Base-by-base conservation (phyloP, 2,329 filamentous ascomycete species). In the Aspergillus fijiensis region DNA sequence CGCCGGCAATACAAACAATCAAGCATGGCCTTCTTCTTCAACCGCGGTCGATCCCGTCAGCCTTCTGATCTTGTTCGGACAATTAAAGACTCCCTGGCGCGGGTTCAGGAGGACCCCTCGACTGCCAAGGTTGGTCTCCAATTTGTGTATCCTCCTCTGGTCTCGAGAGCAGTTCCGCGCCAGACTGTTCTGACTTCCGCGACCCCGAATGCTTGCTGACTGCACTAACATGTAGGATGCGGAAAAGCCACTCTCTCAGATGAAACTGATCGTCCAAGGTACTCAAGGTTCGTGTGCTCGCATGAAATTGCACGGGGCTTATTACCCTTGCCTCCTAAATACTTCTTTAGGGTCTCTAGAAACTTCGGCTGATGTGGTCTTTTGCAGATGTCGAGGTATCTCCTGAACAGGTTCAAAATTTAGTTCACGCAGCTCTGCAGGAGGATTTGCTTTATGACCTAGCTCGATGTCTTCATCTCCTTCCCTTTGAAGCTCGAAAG, bases 401-500 rank as follows among this genome's bases (percentile, higher is more conserved):
- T 61, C 92, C 92, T 23, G 92, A 97, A 67, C 90, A 95, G 76
- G 90, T 96, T 62, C 89, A 91, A 73, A 87, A 93, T 71, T 86
- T 98, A 52, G 89, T 98, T 55, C 89, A 88, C 58, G 87, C 90
- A 65, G 87, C 96, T 63, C 89, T 97, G 69, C 87, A 93, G 73
- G 92, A 97, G 79, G 92, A 96, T 74, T 83, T 99, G 7, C 87
- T 99, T 49, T 90, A 90, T 69, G 83, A 90, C 55, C 88, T 99
- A 60, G 92, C 94, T 21, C 84, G 88, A 62, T 89, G 89, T 72
- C 89, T 99, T 50, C 87, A 91, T 77, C 86, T 89, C 55, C 85
- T 99, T 4, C 92, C 94, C 0, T 99, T 99, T 80, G 95, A 99
- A 80, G 91, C 93, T 42, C 89, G 94, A 71, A 98, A 97, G 81